phyloP scores from a whole-genome alignment of 306 rosid species.

The Hylodesmum podocarpum region DNA sequence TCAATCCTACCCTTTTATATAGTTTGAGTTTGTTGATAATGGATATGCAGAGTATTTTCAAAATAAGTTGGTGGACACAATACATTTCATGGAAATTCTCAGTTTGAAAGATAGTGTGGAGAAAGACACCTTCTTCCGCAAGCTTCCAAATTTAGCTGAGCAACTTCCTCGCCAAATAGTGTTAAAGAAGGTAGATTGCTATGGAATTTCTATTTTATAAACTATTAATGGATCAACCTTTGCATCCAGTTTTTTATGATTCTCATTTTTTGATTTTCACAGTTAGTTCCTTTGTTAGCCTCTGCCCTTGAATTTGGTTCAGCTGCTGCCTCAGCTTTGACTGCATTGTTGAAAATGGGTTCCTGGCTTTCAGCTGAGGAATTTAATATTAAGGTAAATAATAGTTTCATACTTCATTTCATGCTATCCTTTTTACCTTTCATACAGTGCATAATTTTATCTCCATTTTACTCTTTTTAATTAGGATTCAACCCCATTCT shows the following conservation, averaged over 20 bases:
- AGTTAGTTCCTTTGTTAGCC: slow-evolving; percentile 97
- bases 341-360: slow-evolving; percentile 96
- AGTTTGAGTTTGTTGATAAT: slow-evolving; percentile 15
- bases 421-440: not conserved
- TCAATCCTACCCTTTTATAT: slow-evolving; percentile 15
- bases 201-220: slow-evolving; percentile 21
- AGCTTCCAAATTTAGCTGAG: slow-evolving; percentile 97
- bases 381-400: slow-evolving; percentile 70
- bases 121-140: slow-evolving; percentile 97
- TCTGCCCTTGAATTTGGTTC: slow-evolving; percentile 99
- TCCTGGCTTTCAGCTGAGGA: slow-evolving; percentile 95
- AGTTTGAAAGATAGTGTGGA: slow-evolving; percentile 96
- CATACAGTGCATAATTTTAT: not conserved
- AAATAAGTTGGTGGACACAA: slow-evolving; percentile 96
- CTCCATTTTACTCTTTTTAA: not conserved
- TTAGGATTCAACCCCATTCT: slow-evolving; percentile 20
- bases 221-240: not conserved
- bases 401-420: slow-evolving; percentile 12
- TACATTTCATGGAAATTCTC: slow-evolving; percentile 98
- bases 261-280: slow-evolving; percentile 41
- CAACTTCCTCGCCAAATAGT: slow-evolving; percentile 97
- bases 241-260: slow-evolving; percentile 33
- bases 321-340: slow-evolving; percentile 97
- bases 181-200: slow-evolving; percentile 72
- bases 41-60: slow-evolving; percentile 89